Evolutionary conservation across 2,329 filamentous ascomycete species (phyloP), one percentile per base, ranked within the genome.

Genomic region (Chalara sp.): DNA sequence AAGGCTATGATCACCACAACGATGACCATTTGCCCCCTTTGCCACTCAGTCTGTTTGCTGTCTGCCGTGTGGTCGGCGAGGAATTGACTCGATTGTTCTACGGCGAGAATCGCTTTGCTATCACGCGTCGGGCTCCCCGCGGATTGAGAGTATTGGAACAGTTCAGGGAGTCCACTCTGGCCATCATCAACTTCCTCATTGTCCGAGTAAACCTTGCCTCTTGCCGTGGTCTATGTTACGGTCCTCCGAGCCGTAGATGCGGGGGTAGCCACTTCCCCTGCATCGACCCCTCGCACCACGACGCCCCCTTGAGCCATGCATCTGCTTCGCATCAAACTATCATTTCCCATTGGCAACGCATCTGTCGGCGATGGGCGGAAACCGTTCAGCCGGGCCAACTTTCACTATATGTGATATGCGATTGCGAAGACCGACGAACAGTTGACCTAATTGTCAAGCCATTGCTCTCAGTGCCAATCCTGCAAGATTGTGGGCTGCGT

Each of bases 401-500:
- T 8, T 42, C 44, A 6, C 40, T 51, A 30, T 51, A 51, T 32
- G 32, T 51, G 29, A 47, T 43, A 21, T 47, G 44, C 31, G 49
- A 51, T 31, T 51, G 49, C 31, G 30, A 33, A 48, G 28, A 51
- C 13, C 46, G 21, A 29, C 37, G 44, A 51, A 51, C 45, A 29
- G 49, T 40, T 8, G 44, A 45, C 13, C 41, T 47, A 35, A 39
- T 51, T n/a, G 39, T 51, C n/a, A 32, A n/a, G 28, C 49, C 49
- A 12, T 29, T 51, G 32, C 46, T 51, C 7, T n/a, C 30, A 5
- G 37, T 51, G 28, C 44, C 37, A 4, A 33, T 44, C 13, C 32
- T 51, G 31, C 13, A 51, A 51, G 39, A 51, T 21, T 51, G 29
- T 29, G 49, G 5, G 10, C 30, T 51, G 32, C 49, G 49, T 30